Percentiles rank a stretch among this genome's conserved stretches.
phyloP scores from a whole-genome alignment of 768 basidiomycete species.

The Phlegmacium glaucopus region DNA sequence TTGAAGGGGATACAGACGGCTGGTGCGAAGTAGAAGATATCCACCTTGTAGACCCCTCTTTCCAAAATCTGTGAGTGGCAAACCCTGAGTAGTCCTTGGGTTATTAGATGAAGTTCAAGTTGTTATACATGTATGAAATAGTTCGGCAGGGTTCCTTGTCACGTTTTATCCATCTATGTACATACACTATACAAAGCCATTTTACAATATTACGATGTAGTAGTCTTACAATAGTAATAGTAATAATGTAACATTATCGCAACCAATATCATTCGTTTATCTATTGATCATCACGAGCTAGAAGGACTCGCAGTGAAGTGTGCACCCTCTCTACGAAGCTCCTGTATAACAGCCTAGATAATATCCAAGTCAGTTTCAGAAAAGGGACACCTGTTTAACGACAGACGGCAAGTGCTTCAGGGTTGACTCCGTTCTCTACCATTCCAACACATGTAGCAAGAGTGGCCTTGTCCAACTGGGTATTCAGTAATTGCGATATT shows the following conservation, averaged over 20 bases:
- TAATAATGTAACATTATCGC: too few species aligned
- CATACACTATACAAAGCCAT: neutral
- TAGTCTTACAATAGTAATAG: too few species aligned
- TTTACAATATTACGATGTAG: neutral
- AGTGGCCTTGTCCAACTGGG: constrained; percentile 84
- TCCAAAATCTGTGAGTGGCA: too few species aligned
- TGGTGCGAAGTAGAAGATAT: too few species aligned
- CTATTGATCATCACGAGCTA: constrained; percentile 4
- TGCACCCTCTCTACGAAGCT: constrained; percentile 70
- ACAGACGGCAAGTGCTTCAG: constrained; percentile 83
- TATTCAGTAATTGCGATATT: constrained; percentile 85
- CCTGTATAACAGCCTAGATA: constrained; percentile 76
- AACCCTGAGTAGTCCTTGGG: too few species aligned
- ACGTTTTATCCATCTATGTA: neutral
- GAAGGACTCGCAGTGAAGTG: constrained; percentile 18
- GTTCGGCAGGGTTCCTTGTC: too few species aligned
- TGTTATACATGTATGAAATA: too few species aligned
- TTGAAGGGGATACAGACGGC: neutral
- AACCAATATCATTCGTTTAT: too few species aligned
- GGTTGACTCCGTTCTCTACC: constrained; percentile 92
- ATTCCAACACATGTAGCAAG: constrained; percentile 89
- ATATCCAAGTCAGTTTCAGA: constrained; percentile 7
- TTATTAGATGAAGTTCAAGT: too few species aligned
- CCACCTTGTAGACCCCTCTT: too few species aligned
- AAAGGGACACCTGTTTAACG: constrained; percentile 1